phyloP scores from a whole-genome alignment of 179 eudicot species.

The Carnegiea gigantea region DNA sequence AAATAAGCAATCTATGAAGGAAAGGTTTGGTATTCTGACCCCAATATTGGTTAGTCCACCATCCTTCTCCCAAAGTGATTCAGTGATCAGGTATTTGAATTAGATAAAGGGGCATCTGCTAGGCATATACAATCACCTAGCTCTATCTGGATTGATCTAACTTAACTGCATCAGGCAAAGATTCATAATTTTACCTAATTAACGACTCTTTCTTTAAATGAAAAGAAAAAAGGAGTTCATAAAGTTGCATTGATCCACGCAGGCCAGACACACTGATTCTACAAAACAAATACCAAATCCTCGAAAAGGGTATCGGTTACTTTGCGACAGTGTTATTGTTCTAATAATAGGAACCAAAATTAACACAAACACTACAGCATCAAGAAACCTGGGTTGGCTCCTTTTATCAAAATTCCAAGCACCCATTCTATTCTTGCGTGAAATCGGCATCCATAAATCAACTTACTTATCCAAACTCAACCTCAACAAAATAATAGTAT shows the following conservation, averaged over 20 bases:
- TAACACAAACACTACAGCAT: conserved; percentile 6
- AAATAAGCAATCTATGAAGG: conserved; percentile 11
- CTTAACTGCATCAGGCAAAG: conserved; percentile 1
- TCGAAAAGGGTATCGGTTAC: conserved; percentile 11
- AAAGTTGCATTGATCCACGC: conserved; percentile 17
- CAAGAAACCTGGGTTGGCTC: conserved; percentile 1
- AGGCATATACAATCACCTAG: background rate
- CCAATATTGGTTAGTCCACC: background rate
- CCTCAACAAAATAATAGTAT: background rate
- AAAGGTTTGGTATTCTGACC: conserved; percentile 25
- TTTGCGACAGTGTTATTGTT: conserved; percentile 11
- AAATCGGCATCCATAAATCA: background rate
- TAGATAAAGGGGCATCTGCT: background rate
- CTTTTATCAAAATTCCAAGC: conserved; percentile 19
- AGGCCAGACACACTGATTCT: conserved; percentile 6
- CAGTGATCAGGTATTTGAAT: conserved; percentile 3
- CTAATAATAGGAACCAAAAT: conserved; percentile 10
- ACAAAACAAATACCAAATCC: background rate
- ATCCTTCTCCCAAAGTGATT: background rate
- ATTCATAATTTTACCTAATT: conserved; percentile 13
- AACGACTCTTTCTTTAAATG: conserved; percentile 11
- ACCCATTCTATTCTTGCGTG: background rate
- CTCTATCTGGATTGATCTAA: background rate
- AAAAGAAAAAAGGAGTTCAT: conserved; percentile 10
- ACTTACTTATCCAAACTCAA: background rate